These are phyloP conservation scores for Rutstroemia sp. DNA, from an alignment of 2,329 filamentous ascomycete genomes.

Conservation along the genomic window DNA sequence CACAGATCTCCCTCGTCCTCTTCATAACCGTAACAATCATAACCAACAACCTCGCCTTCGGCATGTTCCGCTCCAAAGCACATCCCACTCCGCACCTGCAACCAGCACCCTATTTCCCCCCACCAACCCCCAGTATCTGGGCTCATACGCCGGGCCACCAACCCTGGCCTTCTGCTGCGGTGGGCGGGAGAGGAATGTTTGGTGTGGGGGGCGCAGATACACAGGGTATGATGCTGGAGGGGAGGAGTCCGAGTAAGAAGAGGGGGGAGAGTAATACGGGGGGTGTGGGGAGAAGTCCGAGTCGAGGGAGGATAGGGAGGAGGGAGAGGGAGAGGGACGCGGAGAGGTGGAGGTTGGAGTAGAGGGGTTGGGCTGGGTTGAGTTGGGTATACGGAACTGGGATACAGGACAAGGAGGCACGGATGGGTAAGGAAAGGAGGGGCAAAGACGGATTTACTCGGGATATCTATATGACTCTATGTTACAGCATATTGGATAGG, in stretches of 20 bases:
- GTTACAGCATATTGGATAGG: too few species aligned
- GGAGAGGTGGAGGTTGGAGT: slow-evolving; percentile 12
- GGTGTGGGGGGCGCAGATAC: background rate
- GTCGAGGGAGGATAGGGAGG: slow-evolving; percentile 18
- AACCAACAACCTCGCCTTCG: slow-evolving; percentile 44
- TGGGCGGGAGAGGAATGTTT: background rate
- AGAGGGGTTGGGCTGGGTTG: background rate
- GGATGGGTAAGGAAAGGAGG: too few species aligned
- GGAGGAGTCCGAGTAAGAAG: background rate
- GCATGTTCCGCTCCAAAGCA: slow-evolving; percentile 26
- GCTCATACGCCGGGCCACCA: slow-evolving; percentile 14
- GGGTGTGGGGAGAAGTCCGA: slow-evolving; percentile 20
- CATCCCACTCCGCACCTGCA: slow-evolving; percentile 13
- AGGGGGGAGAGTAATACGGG: background rate
- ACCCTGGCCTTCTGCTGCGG: slow-evolving; percentile 12
- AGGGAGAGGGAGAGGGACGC: slow-evolving; percentile 22
- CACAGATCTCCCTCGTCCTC: slow-evolving; percentile 44
- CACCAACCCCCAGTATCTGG: slow-evolving; percentile 20
- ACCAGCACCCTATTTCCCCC: slow-evolving; percentile 18
- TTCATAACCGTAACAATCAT: slow-evolving; percentile 41
- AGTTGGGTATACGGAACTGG: too few species aligned
- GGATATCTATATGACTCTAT: too few species aligned
- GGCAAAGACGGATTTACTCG: too few species aligned
- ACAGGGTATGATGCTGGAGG: background rate
- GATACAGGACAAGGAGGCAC: too few species aligned